A percentile compares a stretch with the other conserved stretches of the same genome.
Conservation (phyloP, 352 stramenopile genomes). For the Pythium aristosporum region DNA sequence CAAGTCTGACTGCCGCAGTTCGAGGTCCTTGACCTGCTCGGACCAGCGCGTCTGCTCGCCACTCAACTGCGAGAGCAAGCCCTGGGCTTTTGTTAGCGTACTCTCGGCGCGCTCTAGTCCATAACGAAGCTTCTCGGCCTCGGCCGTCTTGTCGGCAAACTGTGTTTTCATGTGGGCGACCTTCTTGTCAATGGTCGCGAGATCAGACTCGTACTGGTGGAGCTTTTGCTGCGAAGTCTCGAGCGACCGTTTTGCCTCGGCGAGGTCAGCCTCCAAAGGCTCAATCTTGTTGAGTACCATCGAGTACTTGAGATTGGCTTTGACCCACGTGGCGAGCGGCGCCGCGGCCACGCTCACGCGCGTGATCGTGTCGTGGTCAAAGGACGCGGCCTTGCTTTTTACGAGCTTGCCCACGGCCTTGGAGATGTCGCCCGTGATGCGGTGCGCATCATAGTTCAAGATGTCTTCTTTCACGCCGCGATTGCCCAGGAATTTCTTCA, state of each 20-base stretch:
- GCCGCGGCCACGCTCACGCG: slow-evolving; percentile 93
- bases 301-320: slow-evolving; percentile 94
- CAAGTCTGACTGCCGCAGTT: slow-evolving; percentile 72
- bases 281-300: slow-evolving; percentile 96
- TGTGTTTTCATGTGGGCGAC: slow-evolving; percentile 90
- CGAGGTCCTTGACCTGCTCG: slow-evolving; percentile 86
- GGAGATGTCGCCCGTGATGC: slow-evolving; percentile 90
- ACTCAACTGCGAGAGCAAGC: slow-evolving; percentile 86
- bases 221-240: slow-evolving; percentile 88
- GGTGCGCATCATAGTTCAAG: slow-evolving; percentile 93
- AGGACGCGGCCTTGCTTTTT: slow-evolving; percentile 91
- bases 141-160: slow-evolving; percentile 91
- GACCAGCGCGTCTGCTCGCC: slow-evolving; percentile 93
- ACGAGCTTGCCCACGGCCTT: slow-evolving; percentile 92
- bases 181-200: slow-evolving; percentile 89
- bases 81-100: slow-evolving; percentile 91
- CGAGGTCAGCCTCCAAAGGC: slow-evolving; percentile 89
- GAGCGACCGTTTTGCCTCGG: slow-evolving; percentile 85
- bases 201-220: slow-evolving; percentile 87
- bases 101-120: slow-evolving; percentile 87
- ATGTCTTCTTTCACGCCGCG: slow-evolving; percentile 96
- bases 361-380: slow-evolving; percentile 94
- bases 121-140: slow-evolving; percentile 90
- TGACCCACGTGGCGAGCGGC: slow-evolving; percentile 94
- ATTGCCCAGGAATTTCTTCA: slow-evolving; percentile 97